Percentiles rank a stretch among this genome's conserved stretches.
These are phyloP conservation scores for Cordyceps javanica DNA, from an alignment of 2,329 filamentous ascomycete species.

Conservation along the genomic window DNA sequence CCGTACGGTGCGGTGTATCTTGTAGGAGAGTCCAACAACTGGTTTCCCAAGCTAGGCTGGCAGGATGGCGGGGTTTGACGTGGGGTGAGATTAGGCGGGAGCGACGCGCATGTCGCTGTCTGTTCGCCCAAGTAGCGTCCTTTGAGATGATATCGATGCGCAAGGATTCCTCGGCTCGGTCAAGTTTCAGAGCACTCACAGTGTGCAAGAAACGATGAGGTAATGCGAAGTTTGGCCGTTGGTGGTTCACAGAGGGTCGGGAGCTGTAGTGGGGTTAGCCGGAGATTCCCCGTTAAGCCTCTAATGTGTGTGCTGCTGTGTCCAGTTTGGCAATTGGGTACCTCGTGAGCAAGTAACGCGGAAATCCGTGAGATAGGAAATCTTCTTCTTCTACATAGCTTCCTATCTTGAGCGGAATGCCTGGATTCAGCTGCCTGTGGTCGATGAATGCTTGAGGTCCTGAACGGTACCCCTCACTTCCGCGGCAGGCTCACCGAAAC, in stretches of 20 bases:
- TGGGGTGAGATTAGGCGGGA: not conserved
- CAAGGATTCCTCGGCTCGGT: not conserved
- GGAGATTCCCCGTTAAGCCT: conserved; percentile 8
- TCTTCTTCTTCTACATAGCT: no score
- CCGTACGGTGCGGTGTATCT: not conserved
- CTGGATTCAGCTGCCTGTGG: no score
- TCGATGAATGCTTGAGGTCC: no score
- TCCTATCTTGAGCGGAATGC: no score
- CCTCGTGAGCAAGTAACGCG: no score
- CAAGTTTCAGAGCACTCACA: not conserved
- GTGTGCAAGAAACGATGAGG: not conserved
- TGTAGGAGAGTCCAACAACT: not conserved
- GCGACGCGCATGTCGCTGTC: not conserved
- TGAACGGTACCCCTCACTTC: no score
- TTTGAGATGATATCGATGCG: not conserved
- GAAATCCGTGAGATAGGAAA: no score
- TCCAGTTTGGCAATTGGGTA: no score
- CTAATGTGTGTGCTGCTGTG: no score
- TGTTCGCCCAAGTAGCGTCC: not conserved
- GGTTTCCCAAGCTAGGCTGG: not conserved
- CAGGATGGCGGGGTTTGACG: not conserved
- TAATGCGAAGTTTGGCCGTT: conserved; percentile 18
- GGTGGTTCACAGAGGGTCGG: conserved; percentile 25
- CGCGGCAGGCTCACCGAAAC: no score
- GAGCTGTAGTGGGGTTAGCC: conserved; percentile 10